Base-by-base conservation (phyloP, 1,284 basidiomycete genomes). In the Leccinum discolor region DNA sequence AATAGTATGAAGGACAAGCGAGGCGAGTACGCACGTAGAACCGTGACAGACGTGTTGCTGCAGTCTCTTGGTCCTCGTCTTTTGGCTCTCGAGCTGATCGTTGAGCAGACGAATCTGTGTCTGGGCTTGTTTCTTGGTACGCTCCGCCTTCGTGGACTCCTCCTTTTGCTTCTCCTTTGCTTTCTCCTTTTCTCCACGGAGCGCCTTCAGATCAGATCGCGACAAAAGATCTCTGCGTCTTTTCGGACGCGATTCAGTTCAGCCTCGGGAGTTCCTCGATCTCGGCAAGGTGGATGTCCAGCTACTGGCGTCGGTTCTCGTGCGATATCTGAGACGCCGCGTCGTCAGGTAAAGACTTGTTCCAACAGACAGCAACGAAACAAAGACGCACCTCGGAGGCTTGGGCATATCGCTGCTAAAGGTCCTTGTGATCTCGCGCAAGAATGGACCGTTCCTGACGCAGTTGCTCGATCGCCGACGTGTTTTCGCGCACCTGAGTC, bases 141-240 rank as follows among this genome's bases (percentile, higher is more conserved):
- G 80, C 67, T 91, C 87, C 5, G 81, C 78, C 67, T 80, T 86
- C 54, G 80, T 66, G 3, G 83, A 74, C 56, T 90, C 87, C 18
- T 85, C 84, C 32, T 32, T 32, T 32, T 32, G 32, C 32, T 32
- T 32, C 32, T 32, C 32, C 66, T 88, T 88, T 59, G 85, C 72
- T 63, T 81, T 85, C 68, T 91, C 89, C 71, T 91, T 91, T 77
- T 92, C 89, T 11, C 76, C 76, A 10, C 86, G 83, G 57, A 94
- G 79, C 6, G 81, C 77, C 69, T 86, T 88, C 65, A 96, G 76
- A 32, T 32, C 32, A 32, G 32, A 74, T 95, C 93, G n/a, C 82
- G 84, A 32, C 90, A 90, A 73, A 90, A 91, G 26, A 83, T 82
- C 69, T 93, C 87, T 0, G 91, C 92, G 68, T 94, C 91, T 56